Evolutionary conservation across 2,329 filamentous ascomycete species (phyloP).

Genomic region (Colletotrichum sp.): DNA sequence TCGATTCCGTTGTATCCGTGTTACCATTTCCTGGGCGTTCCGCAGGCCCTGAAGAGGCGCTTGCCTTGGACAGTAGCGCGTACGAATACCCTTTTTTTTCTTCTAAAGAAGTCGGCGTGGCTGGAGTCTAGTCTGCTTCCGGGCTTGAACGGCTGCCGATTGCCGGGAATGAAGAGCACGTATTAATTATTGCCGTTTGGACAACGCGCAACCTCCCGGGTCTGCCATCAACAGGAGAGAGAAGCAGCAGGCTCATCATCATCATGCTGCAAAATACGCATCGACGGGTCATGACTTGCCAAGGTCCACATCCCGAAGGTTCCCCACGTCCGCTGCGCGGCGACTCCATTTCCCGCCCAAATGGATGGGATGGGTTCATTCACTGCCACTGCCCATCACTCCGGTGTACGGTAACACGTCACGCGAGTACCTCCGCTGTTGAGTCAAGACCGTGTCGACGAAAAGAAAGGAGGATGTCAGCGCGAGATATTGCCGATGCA

Average conservation of each 20-base stretch:
- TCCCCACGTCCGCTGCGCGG: background rate
- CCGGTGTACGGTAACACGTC: background rate
- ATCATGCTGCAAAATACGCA: background rate
- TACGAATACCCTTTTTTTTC: background rate
- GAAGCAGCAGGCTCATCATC: background rate
- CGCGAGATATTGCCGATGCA: background rate
- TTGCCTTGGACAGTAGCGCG: background rate
- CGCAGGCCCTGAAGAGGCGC: background rate
- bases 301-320: background rate
- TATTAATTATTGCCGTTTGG: background rate
- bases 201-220: background rate
- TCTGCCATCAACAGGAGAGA: background rate
- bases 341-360: background rate
- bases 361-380: background rate
- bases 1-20: slow-evolving; percentile 4
- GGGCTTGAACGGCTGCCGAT: background rate
- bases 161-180: background rate
- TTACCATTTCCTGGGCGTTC: background rate
- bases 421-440: slow-evolving; percentile 1
- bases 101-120: background rate
- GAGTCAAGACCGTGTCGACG: background rate
- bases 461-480: background rate
- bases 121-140: background rate
- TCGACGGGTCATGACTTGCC: background rate
- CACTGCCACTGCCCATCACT: background rate